These are phyloP conservation scores for Podaxis pistillaris DNA, from an alignment of 768 basidiomycete genomes.

Conservation along the genomic window DNA sequence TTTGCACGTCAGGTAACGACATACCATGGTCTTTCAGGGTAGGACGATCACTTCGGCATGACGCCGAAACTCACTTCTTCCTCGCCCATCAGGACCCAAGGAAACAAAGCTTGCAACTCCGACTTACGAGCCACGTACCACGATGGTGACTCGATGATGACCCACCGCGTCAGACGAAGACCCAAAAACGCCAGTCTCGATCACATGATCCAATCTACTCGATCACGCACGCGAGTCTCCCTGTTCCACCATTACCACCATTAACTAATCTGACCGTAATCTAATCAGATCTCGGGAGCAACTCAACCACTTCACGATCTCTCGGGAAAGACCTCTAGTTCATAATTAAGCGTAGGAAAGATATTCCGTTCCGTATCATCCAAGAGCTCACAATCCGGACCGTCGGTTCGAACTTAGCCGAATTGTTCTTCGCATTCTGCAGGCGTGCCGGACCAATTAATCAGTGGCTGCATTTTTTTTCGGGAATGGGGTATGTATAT, in stretches of 20 bases:
- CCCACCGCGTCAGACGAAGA: too few species aligned
- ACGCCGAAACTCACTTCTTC: too few species aligned
- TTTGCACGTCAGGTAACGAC: neutral
- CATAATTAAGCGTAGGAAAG: neutral
- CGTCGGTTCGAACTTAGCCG: neutral
- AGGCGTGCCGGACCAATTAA: neutral
- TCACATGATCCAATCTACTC: neutral
- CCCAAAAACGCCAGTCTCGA: neutral
- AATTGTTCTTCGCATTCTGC: neutral
- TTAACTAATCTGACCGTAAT: neutral
- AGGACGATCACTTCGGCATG: too few species aligned
- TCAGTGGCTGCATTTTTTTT: neutral
- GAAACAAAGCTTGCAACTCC: too few species aligned
- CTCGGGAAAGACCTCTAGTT: neutral
- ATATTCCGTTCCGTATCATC: neutral
- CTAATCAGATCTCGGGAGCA: neutral
- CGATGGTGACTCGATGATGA: too few species aligned
- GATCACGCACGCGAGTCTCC: neutral
- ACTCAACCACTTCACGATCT: neutral
- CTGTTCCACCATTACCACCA: neutral
- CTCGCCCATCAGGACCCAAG: too few species aligned
- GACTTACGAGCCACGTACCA: too few species aligned
- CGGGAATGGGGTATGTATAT: neutral
- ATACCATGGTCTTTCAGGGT: too few species aligned
- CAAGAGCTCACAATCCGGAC: neutral